These are phyloP conservation scores for Phytophthora citrophthora DNA, from an alignment of 352 stramenopile genomes.

Conservation along the genomic window DNA sequence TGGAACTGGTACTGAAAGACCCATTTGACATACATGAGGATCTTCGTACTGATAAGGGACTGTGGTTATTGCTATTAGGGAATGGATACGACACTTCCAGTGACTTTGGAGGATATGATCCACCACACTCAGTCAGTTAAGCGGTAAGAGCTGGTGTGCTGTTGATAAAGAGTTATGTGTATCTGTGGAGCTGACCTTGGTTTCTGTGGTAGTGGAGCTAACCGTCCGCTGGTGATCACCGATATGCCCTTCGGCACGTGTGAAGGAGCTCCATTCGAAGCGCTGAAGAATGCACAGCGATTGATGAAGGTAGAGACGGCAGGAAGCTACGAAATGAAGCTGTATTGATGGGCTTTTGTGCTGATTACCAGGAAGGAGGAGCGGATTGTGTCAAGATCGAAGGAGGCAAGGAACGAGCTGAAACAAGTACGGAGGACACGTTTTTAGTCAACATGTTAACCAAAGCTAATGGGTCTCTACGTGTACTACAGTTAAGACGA, in stretches of 20 bases:
- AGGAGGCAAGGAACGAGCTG: slow-evolving; percentile 85
- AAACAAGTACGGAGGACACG: slow-evolving; percentile 56
- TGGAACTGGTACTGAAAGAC: slow-evolving; percentile 92
- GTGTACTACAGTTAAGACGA: slow-evolving; percentile 57
- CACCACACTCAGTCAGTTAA: slow-evolving; percentile 97
- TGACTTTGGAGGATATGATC: slow-evolving; percentile 99
- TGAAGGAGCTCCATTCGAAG: slow-evolving; percentile 91
- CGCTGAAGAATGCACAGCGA: slow-evolving; percentile 95
- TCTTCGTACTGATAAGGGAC: neutral
- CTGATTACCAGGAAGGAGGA: slow-evolving; percentile 87
- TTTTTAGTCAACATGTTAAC: neutral
- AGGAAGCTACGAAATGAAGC: neutral
- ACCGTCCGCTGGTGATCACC: slow-evolving; percentile 93
- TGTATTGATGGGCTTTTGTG: neutral
- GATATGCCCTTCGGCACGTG: slow-evolving; percentile 99
- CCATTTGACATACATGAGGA: neutral
- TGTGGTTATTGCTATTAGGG: slow-evolving; percentile 45
- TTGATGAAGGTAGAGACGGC: slow-evolving; percentile 75
- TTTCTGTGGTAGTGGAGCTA: slow-evolving; percentile 59
- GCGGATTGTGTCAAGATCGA: slow-evolving; percentile 99
- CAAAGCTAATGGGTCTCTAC: neutral
- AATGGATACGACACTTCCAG: slow-evolving; percentile 90
- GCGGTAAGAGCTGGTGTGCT: slow-evolving; percentile 47
- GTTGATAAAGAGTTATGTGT: neutral
- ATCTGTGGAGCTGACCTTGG: neutral